These are phyloP conservation scores for Kodamaea leandrae DNA, from an alignment of 805 yeast species.

Conservation along the genomic window DNA sequence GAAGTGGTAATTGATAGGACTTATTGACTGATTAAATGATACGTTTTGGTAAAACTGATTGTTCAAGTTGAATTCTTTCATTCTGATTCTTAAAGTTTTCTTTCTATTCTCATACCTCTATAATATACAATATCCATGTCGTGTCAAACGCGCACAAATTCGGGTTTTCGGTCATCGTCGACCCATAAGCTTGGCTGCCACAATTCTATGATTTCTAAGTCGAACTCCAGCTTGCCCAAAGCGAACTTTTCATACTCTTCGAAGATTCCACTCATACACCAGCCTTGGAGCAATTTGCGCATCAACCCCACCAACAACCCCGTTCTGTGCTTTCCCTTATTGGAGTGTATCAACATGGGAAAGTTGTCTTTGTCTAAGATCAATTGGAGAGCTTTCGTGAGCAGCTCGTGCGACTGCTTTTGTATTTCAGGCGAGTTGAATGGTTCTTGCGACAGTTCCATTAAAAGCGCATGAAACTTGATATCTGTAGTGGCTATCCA, in stretches of 20 bases:
- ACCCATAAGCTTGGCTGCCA: slow-evolving; percentile 63
- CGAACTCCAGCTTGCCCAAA: slow-evolving; percentile 89
- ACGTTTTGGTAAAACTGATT: too few species aligned
- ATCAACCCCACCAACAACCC: slow-evolving; percentile 92
- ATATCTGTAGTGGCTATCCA: slow-evolving; percentile 62
- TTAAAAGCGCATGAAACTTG: slow-evolving; percentile 54
- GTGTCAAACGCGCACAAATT: slow-evolving; percentile 49
- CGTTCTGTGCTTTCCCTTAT: slow-evolving; percentile 95
- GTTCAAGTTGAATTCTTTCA: neutral
- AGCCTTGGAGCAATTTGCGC: slow-evolving; percentile 82
- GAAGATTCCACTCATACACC: slow-evolving; percentile 90
- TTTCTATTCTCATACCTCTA: too few species aligned
- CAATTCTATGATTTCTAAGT: slow-evolving; percentile 83
- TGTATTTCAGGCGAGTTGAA: slow-evolving; percentile 54
- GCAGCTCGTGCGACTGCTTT: slow-evolving; percentile 40
- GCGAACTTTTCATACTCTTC: slow-evolving; percentile 94
- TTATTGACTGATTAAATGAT: too few species aligned
- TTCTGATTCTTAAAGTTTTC: neutral
- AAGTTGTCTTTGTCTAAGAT: slow-evolving; percentile 66
- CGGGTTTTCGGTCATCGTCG: slow-evolving; percentile 52
- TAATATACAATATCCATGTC: neutral
- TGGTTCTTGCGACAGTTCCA: slow-evolving; percentile 76
- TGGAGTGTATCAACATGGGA: slow-evolving; percentile 87
- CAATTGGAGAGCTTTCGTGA: slow-evolving; percentile 55
- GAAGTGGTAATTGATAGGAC: too few species aligned